Conservation (phyloP, 257 asterid species). For the Plectranthus barbatus region DNA sequence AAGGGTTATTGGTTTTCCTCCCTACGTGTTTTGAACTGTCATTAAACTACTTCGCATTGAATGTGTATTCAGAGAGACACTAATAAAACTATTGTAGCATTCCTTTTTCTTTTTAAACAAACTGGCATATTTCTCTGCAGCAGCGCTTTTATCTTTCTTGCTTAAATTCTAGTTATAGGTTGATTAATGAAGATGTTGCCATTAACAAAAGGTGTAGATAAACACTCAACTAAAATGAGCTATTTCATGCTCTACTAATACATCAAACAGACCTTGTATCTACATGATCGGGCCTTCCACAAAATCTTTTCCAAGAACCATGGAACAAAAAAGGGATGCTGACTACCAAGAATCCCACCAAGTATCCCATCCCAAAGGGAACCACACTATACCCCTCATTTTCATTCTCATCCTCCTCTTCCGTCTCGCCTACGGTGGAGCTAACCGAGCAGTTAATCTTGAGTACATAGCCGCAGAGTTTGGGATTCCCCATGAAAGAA, state of each 20-base stretch:
- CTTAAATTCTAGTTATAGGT: too few species aligned
- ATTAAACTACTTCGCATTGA: neutral
- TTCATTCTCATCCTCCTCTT: neutral
- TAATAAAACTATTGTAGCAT: neutral
- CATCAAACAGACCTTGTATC: too few species aligned
- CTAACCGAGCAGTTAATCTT: conserved; percentile 1
- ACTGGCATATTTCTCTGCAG: neutral
- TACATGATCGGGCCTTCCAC: neutral
- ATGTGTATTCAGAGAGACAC: conserved; percentile 2
- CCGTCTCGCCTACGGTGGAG: too few species aligned
- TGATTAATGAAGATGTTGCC: too few species aligned
- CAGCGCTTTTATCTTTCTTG: too few species aligned
- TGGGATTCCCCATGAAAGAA: conserved; percentile 32
- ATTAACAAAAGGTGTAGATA: too few species aligned
- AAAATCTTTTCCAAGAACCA: neutral
- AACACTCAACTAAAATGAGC: too few species aligned
- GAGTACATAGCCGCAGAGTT: conserved; percentile 27
- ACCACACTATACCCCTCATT: conserved; percentile 8
- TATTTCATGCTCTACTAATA: too few species aligned
- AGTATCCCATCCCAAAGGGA: conserved; percentile 31
- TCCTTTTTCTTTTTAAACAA: neutral
- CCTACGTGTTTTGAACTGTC: neutral
- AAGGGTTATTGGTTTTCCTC: neutral
- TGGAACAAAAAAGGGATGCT: conserved; percentile 15
- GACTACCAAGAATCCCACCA: conserved; percentile 24